Percentiles rank a stretch among this genome's conserved stretches.
phyloP scores from a whole-genome alignment of 352 stramenopile species.

The Globisporangium emineosum region DNA sequence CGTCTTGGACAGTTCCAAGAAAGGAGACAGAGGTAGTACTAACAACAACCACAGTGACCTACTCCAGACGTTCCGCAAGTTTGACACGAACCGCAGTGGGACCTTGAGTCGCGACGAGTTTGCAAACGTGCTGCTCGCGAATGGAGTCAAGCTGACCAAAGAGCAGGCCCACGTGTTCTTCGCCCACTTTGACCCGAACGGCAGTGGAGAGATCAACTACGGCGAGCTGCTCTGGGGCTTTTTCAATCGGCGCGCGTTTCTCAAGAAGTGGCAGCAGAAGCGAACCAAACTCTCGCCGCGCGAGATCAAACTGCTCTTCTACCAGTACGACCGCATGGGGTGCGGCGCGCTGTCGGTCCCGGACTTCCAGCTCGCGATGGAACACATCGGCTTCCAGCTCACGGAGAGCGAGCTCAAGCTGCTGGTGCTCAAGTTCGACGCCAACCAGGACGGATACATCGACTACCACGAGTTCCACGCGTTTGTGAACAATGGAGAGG shows the following conservation, averaged over 20 bases:
- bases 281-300: conserved; percentile 25
- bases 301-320: conserved; percentile 41
- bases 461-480: conserved; percentile 61
- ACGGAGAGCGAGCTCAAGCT: conserved; percentile 44
- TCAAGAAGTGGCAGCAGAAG: conserved; percentile 49
- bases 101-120: conserved; percentile 51
- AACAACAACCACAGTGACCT: conserved; percentile 5
- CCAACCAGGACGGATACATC: conserved; percentile 49
- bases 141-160: conserved; percentile 27
- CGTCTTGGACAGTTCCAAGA: conserved; percentile 17
- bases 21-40: neutral
- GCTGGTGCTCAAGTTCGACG: conserved; percentile 48
- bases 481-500: conserved; percentile 31
- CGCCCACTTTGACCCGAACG: conserved; percentile 41
- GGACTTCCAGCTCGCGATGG: conserved; percentile 54
- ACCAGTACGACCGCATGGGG: conserved; percentile 36
- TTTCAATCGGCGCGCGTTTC: conserved; percentile 55
- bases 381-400: conserved; percentile 46
- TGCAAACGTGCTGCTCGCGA: conserved; percentile 26
- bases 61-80: conserved; percentile 41
- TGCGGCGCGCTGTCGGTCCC: conserved; percentile 32
- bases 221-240: conserved; percentile 60
- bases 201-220: conserved; percentile 55
- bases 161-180: conserved; percentile 49
- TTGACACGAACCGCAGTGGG: conserved; percentile 46